Percentiles rank a stretch among this genome's conserved stretches.
These are phyloP conservation scores for Auricularia cornea DNA, from an alignment of 768 basidiomycete species.

Conservation along the genomic window DNA sequence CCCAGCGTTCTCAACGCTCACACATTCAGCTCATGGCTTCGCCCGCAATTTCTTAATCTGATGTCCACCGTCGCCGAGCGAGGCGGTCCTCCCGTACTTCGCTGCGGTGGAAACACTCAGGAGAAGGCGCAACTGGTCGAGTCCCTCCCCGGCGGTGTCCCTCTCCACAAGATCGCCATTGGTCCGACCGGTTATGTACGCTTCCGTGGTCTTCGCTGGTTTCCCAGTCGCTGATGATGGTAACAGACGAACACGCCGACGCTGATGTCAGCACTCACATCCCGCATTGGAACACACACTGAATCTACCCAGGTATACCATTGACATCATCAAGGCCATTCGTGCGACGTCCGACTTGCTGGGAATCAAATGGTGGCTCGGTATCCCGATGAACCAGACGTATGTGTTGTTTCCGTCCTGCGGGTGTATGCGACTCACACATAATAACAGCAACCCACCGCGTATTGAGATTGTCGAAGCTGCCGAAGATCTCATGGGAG, in stretches of 20 bases:
- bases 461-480: slow-evolving; percentile 23
- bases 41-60: slow-evolving; percentile 39
- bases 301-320: slow-evolving; percentile 14
- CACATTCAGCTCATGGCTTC: slow-evolving; percentile 21
- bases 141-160: slow-evolving; percentile 19
- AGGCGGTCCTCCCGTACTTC: slow-evolving; percentile 31
- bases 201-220: neutral
- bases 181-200: neutral
- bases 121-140: slow-evolving; percentile 29
- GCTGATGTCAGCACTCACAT: slow-evolving; percentile 41
- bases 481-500: slow-evolving; percentile 11
- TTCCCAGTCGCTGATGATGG: slow-evolving; percentile 24
- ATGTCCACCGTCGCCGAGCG: slow-evolving; percentile 34
- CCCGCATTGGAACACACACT: neutral
- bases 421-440: too few relatives aligned
- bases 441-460: slow-evolving; percentile 31
- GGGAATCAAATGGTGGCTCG: slow-evolving; percentile 14
- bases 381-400: slow-evolving; percentile 20
- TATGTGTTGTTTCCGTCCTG: too few relatives aligned
- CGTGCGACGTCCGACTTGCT: slow-evolving; percentile 19
- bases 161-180: slow-evolving; percentile 22
- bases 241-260: slow-evolving; percentile 60
- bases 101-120: slow-evolving; percentile 47
- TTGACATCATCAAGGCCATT: slow-evolving; percentile 24
- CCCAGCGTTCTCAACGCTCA: slow-evolving; percentile 6